These are phyloP conservation scores for Solanum hybrid DNA, from an alignment of 305 asterid genomes.

Conservation along the genomic window DNA sequence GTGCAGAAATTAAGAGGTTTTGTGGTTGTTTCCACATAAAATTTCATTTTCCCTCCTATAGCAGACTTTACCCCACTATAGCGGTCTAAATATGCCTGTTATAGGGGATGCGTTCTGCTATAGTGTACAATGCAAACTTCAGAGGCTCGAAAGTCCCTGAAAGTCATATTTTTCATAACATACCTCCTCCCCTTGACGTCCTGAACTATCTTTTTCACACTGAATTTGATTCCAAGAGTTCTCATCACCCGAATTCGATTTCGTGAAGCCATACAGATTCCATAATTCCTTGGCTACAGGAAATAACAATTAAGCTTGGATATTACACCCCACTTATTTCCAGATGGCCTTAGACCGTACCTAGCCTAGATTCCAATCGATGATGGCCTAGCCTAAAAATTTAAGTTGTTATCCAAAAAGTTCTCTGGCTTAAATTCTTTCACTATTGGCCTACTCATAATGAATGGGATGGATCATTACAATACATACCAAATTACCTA, in stretches of 20 bases:
- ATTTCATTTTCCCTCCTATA: not conserved
- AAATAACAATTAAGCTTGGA: too few species aligned
- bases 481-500: not conserved
- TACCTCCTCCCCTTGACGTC: not conserved
- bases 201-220: not conserved
- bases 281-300: too few species aligned
- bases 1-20: not conserved
- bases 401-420: not conserved
- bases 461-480: not conserved
- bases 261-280: not conserved
- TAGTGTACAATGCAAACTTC: not conserved
- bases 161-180: not conserved
- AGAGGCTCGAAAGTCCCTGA: not conserved
- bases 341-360: not conserved
- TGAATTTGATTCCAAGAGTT: not conserved
- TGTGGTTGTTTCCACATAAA: not conserved
- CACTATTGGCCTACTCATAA: not conserved
- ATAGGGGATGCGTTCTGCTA: not conserved
- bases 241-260: not conserved
- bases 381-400: not conserved
- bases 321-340: not conserved
- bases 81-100: not conserved
- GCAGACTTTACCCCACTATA: not conserved
- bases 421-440: not conserved
- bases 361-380: not conserved